Conservation (phyloP, 352 stramenopile genomes). For the Phytophthora ramorum region DNA sequence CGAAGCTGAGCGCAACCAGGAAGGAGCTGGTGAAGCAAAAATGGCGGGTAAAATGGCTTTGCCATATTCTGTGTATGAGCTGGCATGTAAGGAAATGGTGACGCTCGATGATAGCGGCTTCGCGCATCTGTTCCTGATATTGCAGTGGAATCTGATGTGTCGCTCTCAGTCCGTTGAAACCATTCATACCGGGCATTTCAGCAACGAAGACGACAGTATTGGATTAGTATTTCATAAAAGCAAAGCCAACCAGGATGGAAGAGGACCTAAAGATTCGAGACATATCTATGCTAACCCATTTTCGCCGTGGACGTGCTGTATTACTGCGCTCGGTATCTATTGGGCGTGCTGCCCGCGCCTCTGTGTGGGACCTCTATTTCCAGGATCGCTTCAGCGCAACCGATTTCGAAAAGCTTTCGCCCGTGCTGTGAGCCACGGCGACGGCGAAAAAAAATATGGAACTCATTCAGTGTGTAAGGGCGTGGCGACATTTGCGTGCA, state of each 20-base stretch:
- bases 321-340: conserved; percentile 4
- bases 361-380: conserved; percentile 3
- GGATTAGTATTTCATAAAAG: conserved; percentile 29
- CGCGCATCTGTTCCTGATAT: conserved; percentile 30
- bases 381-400: conserved; percentile 6
- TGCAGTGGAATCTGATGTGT: conserved; percentile 39
- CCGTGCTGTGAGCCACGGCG: not conserved
- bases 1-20: not conserved
- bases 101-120: conserved; percentile 14
- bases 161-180: conserved; percentile 28
- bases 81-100: not conserved
- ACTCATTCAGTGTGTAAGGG: conserved; percentile 18
- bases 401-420: conserved; percentile 9
- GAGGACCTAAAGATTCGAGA: conserved; percentile 8
- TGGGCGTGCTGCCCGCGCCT: conserved; percentile 2
- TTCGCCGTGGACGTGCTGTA: conserved; percentile 7
- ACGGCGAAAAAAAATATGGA: conserved; percentile 1
- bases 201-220: conserved; percentile 22
- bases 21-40: not conserved
- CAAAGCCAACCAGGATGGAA: conserved; percentile 32
- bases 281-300: conserved; percentile 26
- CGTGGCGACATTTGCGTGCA: conserved; percentile 14
- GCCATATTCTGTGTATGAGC: not conserved
- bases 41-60: no score
- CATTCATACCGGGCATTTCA: conserved; percentile 13